Percentiles rank a stretch among this genome's conserved stretches.
These are phyloP conservation scores for Clonostachys byssicola DNA, from an alignment of 2,329 filamentous ascomycete species.

Conservation along the genomic window DNA sequence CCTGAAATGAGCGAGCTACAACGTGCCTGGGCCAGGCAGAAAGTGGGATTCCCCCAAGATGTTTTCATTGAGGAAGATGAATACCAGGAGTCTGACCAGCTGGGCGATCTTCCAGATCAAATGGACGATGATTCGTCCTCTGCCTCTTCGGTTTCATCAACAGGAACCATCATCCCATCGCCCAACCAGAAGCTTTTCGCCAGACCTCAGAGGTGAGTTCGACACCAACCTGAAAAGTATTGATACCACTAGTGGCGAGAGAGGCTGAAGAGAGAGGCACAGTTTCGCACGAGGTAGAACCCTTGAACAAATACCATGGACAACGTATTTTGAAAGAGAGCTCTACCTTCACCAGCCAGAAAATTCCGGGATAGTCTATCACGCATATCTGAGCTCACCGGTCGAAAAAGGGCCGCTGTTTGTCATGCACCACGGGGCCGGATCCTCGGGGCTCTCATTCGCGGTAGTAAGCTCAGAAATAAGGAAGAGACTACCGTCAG, in stretches of 20 bases:
- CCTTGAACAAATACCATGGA: slow-evolving; percentile 73
- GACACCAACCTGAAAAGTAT: no score
- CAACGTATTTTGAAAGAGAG: slow-evolving; percentile 86
- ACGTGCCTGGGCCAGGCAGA: slow-evolving; percentile 73
- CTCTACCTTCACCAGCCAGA: slow-evolving; percentile 60
- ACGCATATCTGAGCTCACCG: slow-evolving; percentile 86
- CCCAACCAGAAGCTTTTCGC: slow-evolving; percentile 70
- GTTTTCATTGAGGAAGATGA: slow-evolving; percentile 49
- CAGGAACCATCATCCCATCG: slow-evolving; percentile 84
- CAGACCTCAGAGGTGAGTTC: slow-evolving; percentile 59
- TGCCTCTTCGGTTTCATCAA: slow-evolving; percentile 75
- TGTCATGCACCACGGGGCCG: slow-evolving; percentile 91
- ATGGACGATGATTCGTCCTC: slow-evolving; percentile 64
- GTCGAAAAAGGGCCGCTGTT: slow-evolving; percentile 74
- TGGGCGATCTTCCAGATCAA: slow-evolving; percentile 38
- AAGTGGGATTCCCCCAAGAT: slow-evolving; percentile 54
- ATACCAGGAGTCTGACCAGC: slow-evolving; percentile 41
- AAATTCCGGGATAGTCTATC: slow-evolving; percentile 56
- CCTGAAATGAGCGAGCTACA: slow-evolving; percentile 73
- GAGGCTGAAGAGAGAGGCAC: slow-evolving; percentile 2
- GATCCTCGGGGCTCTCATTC: slow-evolving; percentile 90
- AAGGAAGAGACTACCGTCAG: slow-evolving; percentile 68
- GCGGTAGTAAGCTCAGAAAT: slow-evolving; percentile 77
- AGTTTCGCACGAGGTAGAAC: slow-evolving; percentile 48
- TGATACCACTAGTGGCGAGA: no score